phyloP scores from a whole-genome alignment of 2,329 filamentous ascomycete genomes.

The Scleromitrula shiraiana region DNA sequence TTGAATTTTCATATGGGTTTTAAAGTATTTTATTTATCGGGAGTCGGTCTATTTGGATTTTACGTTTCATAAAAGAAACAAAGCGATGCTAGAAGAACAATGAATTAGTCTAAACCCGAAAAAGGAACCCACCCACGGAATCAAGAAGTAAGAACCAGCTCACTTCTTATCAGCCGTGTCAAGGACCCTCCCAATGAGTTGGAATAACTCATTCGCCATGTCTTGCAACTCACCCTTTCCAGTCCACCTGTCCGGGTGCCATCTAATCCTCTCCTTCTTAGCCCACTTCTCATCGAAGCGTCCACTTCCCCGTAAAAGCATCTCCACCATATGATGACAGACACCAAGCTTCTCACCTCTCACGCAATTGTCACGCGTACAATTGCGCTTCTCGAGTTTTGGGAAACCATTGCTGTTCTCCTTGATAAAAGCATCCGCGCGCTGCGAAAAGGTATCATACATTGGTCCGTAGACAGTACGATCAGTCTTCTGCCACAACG shows the following conservation, averaged over 20 bases:
- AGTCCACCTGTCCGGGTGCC: conserved; percentile 10
- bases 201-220: conserved; percentile 6
- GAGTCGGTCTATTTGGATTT: too few species aligned
- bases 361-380: not conserved
- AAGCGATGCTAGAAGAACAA: too few species aligned
- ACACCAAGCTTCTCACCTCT: not conserved
- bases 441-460: not conserved
- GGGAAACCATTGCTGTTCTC: not conserved
- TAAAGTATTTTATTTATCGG: too few species aligned
- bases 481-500: not conserved
- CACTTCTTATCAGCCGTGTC: not conserved
- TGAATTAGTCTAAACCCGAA: too few species aligned
- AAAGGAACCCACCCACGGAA: not conserved
- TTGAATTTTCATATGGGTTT: too few species aligned
- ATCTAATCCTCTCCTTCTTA: conserved; percentile 7
- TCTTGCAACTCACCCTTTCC: not conserved
- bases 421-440: not conserved
- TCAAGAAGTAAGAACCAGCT: too few species aligned
- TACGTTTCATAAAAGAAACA: too few species aligned
- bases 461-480: not conserved
- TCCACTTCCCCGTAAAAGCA: not conserved
- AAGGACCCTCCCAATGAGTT: conserved; percentile 6
- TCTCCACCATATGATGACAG: conserved; percentile 6
- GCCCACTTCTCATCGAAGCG: not conserved
- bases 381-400: not conserved